A percentile compares a stretch with the other conserved stretches of the same genome.
Conservation (phyloP, 805 yeast genomes). For the Starmerella khaoyaiensis region DNA sequence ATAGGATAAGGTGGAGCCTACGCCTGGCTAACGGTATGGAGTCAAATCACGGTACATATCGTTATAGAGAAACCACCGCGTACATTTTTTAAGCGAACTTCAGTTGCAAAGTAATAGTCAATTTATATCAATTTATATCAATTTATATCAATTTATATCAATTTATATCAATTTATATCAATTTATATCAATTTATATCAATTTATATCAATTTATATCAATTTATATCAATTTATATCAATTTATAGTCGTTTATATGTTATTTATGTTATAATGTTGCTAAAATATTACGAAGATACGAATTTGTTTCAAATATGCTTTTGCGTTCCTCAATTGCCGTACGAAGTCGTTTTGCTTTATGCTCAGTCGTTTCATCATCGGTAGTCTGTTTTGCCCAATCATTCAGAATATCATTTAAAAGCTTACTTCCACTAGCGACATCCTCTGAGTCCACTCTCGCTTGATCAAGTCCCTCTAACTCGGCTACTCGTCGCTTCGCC, state of each 20-base stretch:
- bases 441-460: conserved; percentile 38
- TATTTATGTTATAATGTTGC: background rate
- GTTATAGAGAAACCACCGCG: too few species aligned
- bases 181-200: too few species aligned
- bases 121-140: too few species aligned
- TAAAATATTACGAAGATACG: conserved; percentile 12
- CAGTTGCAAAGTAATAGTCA: too few species aligned
- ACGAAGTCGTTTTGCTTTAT: conserved; percentile 10
- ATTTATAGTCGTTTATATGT: background rate
- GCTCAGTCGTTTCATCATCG: conserved; percentile 12
- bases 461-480: conserved; percentile 52
- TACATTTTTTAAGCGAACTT: too few species aligned
- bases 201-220: too few species aligned
- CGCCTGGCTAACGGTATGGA: too few species aligned
- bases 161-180: too few species aligned
- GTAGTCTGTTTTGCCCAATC: conserved; percentile 27
- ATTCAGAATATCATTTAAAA: conserved; percentile 34
- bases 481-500: conserved; percentile 91
- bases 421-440: conserved; percentile 40
- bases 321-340: conserved; percentile 5
- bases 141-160: too few species aligned
- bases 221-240: background rate
- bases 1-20: too few species aligned
- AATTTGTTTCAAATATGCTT: conserved; percentile 14
- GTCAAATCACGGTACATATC: too few species aligned